phyloP scores from a whole-genome alignment of 495 filamentous ascomycete genomes.

The Aspergillus kassunensis region DNA sequence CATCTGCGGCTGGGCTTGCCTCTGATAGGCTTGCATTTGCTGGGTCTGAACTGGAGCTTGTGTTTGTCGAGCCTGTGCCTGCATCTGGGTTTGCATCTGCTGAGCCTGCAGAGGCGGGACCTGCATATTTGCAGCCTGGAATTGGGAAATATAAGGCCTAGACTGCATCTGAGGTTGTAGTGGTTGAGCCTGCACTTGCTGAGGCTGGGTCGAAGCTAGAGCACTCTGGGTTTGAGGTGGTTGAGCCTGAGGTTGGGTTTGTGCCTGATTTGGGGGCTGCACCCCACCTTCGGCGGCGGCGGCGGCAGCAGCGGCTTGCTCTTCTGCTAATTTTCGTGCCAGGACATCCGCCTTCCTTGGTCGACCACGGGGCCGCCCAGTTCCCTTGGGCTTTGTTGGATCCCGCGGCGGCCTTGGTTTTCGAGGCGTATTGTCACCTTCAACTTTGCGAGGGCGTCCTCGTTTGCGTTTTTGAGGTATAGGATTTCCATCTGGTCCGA shows the following conservation, averaged over 20 bases:
- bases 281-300: conserved; percentile 18
- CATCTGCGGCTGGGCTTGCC: neutral
- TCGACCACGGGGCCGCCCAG: conserved; percentile 36
- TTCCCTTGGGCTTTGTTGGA: conserved; percentile 24
- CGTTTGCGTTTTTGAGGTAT: conserved; percentile 35
- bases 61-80: neutral
- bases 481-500: conserved; percentile 32
- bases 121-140: too few relatives aligned
- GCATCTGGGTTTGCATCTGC: too few relatives aligned
- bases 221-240: neutral
- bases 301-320: conserved; percentile 24
- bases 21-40: neutral
- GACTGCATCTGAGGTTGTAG: neutral
- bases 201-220: neutral
- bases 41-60: neutral
- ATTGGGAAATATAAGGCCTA: too few relatives aligned
- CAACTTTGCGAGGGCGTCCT: conserved; percentile 39
- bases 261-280: neutral
- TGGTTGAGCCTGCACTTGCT: neutral
- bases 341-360: conserved; percentile 39
- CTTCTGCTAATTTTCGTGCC: conserved; percentile 18
- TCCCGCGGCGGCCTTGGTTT: conserved; percentile 23
- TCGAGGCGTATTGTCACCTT: conserved; percentile 25
- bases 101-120: neutral
- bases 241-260: neutral